These are phyloP conservation scores for Vachellia collinsii DNA, from an alignment of 306 rosid genomes.

Conservation along the genomic window DNA sequence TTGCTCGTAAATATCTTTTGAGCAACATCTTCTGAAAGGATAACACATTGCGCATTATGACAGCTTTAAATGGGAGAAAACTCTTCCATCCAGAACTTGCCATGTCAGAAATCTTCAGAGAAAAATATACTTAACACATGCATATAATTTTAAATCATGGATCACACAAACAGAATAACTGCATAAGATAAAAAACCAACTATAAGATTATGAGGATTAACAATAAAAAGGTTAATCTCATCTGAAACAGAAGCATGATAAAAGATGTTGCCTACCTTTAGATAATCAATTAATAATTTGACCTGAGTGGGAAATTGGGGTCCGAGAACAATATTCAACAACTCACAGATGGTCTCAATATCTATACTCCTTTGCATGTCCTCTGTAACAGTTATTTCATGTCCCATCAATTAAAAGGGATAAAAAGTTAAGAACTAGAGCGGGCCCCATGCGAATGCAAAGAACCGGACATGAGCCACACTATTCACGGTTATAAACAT, in stretches of 20 bases:
- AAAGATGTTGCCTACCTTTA: constrained; percentile 55
- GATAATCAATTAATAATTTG: constrained; percentile 50
- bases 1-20: not conserved
- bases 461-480: not conserved
- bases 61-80: constrained; percentile 15
- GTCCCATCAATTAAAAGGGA: constrained; percentile 25
- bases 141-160: constrained; percentile 12
- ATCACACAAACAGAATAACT: constrained; percentile 13
- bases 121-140: constrained; percentile 11
- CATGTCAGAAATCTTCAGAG: constrained; percentile 16
- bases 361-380: constrained; percentile 70
- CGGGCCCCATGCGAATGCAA: not conserved
- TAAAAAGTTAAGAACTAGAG: constrained; percentile 27
- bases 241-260: constrained; percentile 15
- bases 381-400: constrained; percentile 52
- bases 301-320: constrained; percentile 56
- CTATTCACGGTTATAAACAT: not conserved
- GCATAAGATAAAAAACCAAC: not conserved
- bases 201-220: not conserved
- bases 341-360: constrained; percentile 59
- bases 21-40: constrained; percentile 28
- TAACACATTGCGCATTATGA: constrained; percentile 11
- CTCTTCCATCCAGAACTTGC: constrained; percentile 16
- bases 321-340: constrained; percentile 57
- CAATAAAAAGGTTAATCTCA: not conserved